A percentile compares a stretch with the other conserved stretches of the same genome.
Conservation (phyloP, 225 moss, liverwort and hornwort genomes). For the Anthoceros angustus region DNA sequence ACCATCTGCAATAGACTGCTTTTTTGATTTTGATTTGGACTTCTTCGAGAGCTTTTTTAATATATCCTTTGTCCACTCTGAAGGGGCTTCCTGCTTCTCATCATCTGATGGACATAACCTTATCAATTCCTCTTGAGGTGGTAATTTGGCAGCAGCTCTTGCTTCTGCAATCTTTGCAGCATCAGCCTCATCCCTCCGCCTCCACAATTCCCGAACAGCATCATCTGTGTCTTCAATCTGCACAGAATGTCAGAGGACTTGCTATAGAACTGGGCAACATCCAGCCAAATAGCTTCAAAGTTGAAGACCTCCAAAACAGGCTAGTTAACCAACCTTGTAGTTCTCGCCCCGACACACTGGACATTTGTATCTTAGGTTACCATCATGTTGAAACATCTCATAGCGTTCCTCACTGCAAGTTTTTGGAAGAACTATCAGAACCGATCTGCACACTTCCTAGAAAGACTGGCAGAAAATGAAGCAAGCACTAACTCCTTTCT, state of each 20-base stretch:
- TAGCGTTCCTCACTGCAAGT: constrained; percentile 64
- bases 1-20: background rate
- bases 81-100: constrained; percentile 36
- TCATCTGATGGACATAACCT: constrained; percentile 69
- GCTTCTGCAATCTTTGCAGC: constrained; percentile 40
- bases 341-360: constrained; percentile 94
- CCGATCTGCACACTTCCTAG: too few species aligned
- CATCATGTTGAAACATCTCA: constrained; percentile 65
- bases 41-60: constrained; percentile 26
- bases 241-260: background rate
- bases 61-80: constrained; percentile 18
- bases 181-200: constrained; percentile 68
- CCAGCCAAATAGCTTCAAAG: background rate
- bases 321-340: constrained; percentile 36
- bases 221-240: constrained; percentile 66
- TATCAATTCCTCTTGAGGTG: constrained; percentile 45
- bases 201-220: constrained; percentile 76
- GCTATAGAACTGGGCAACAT: too few species aligned
- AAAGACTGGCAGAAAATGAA: too few species aligned
- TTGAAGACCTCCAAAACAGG: background rate
- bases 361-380: constrained; percentile 73
- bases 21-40: background rate
- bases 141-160: constrained; percentile 47
- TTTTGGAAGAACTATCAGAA: too few species aligned
- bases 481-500: too few species aligned